These are phyloP conservation scores for Letharia lupina DNA, from an alignment of 495 filamentous ascomycete genomes.

Conservation along the genomic window DNA sequence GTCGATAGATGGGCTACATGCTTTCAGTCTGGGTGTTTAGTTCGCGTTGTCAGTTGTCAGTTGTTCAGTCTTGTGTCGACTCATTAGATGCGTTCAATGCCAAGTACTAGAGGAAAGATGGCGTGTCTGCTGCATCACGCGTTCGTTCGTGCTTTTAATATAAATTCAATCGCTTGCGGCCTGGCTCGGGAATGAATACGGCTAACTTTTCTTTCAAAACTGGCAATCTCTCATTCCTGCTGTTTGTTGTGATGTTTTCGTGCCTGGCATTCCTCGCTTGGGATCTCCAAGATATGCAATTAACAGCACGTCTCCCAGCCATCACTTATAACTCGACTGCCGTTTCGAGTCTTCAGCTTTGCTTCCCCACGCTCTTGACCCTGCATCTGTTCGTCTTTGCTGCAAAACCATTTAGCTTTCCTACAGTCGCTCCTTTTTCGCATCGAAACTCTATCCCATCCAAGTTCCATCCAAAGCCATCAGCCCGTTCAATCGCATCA, in stretches of 20 bases:
- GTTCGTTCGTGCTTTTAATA: slow-evolving; percentile 7
- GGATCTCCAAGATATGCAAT: slow-evolving; percentile 21
- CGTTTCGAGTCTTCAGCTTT: slow-evolving; percentile 21
- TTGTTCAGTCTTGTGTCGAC: not conserved
- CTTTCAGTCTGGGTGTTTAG: not conserved
- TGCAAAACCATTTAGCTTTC: slow-evolving; percentile 9
- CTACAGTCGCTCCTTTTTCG: slow-evolving; percentile 13
- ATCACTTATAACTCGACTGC: slow-evolving; percentile 23
- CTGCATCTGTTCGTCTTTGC: slow-evolving; percentile 6
- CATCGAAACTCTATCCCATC: not conserved
- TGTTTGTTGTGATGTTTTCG: slow-evolving; percentile 26
- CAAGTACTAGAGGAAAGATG: not conserved
- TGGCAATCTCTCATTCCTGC: slow-evolving; percentile 18
- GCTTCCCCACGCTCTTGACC: slow-evolving; percentile 25
- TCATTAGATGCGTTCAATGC: not conserved
- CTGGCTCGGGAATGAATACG: slow-evolving; percentile 1
- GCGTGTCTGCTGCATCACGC: not conserved
- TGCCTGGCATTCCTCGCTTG: slow-evolving; percentile 26
- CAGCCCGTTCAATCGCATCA: not conserved
- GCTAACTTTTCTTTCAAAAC: not conserved
- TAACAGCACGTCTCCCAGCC: slow-evolving; percentile 22
- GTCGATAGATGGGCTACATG: slow-evolving; percentile 60
- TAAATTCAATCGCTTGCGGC: slow-evolving; percentile 5
- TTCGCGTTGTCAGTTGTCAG: not conserved
- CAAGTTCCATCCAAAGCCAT: slow-evolving; percentile 3